phyloP scores from a whole-genome alignment of 75 land plant species.

The Selaginella moellendorffii region DNA sequence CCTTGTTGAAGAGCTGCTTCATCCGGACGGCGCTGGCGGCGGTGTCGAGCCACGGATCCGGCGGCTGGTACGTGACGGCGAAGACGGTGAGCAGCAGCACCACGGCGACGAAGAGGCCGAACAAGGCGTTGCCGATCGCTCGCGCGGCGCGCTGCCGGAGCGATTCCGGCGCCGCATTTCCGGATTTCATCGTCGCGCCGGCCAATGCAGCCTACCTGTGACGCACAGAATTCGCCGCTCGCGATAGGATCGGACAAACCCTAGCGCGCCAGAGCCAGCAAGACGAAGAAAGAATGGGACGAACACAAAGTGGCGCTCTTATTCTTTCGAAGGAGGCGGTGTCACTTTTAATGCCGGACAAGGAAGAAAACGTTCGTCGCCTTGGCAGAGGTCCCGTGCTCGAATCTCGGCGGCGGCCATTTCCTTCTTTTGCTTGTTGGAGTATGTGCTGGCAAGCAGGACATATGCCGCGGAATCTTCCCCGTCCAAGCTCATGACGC shows the following conservation, averaged over 20 bases:
- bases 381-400: background rate
- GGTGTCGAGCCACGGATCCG: conserved; percentile 91
- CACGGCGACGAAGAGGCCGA: conserved; percentile 59
- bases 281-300: background rate
- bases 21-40: conserved; percentile 32
- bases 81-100: conserved; percentile 72
- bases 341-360: background rate
- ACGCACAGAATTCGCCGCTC: background rate
- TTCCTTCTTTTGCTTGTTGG: no score
- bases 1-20: conserved; percentile 35
- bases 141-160: conserved; percentile 42
- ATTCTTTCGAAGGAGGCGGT: background rate
- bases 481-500: no score
- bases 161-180: conserved; percentile 10
- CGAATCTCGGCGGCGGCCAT: no score
- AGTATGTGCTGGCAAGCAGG: no score
- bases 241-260: background rate
- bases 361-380: background rate
- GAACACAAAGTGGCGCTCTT: background rate
- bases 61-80: conserved; percentile 81
- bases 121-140: conserved; percentile 49
- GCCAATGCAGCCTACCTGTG: background rate
- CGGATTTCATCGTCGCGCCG: background rate
- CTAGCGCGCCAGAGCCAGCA: no score
- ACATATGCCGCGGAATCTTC: no score